A percentile compares a stretch with the other conserved stretches of the same genome.
Evolutionary conservation across 257 asterid species (phyloP).

Genomic region (Fraxinus americana): DNA sequence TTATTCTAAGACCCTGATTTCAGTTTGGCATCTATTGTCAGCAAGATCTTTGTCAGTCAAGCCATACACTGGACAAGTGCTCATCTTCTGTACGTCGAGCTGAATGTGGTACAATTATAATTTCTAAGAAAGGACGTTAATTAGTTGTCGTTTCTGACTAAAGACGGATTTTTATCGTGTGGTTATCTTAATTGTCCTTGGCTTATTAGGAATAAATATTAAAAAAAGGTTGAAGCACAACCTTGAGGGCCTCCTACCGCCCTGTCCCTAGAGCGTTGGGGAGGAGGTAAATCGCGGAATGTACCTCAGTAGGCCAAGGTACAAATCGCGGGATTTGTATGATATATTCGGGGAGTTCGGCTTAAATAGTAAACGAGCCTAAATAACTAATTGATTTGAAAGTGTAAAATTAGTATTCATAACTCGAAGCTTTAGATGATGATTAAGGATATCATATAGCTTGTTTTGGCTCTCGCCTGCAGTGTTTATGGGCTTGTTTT

Average conservation of each 20-base stretch:
- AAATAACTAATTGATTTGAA: not conserved
- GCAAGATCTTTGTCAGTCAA: not conserved
- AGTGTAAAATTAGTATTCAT: not conserved
- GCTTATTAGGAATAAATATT: not conserved
- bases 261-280: too few relatives aligned
- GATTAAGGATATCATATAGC: not conserved
- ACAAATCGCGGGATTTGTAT: too few relatives aligned
- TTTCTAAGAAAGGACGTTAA: not conserved
- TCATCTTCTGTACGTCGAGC: not conserved
- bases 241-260: too few relatives aligned
- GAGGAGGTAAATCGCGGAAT: too few relatives aligned
- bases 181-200: not conserved
- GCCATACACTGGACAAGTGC: not conserved
- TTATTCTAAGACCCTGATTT: not conserved
- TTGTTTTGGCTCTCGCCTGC: not conserved
- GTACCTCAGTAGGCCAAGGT: too few relatives aligned
- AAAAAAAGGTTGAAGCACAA: too few relatives aligned
- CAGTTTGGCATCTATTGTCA: not conserved
- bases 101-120: not conserved
- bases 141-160: not conserved
- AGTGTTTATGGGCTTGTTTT: too few relatives aligned
- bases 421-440: not conserved
- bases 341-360: not conserved
- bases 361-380: not conserved
- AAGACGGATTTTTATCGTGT: not conserved